Conservation (phyloP, 2,329 filamentous ascomycete species). For the Apiospora pterosperma region DNA sequence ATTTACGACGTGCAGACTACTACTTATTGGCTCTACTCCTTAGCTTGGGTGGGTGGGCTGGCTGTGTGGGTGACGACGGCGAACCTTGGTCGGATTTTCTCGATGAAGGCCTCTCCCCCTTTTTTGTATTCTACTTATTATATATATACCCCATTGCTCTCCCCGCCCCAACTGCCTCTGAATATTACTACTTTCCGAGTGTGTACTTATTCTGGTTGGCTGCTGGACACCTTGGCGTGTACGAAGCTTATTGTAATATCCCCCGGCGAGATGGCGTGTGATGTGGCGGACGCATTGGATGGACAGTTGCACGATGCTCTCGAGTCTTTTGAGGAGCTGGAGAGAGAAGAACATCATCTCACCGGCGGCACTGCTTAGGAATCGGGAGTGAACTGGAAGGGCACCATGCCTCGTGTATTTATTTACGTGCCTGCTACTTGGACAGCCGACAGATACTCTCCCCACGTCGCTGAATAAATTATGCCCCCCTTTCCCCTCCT, state of each 20-base stretch:
- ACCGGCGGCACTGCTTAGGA: background rate
- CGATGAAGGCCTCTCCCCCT: background rate
- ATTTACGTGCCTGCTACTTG: background rate
- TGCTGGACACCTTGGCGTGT: background rate
- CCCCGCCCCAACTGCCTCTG: background rate
- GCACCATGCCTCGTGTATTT: background rate
- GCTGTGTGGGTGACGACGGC: background rate
- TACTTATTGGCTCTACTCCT: background rate
- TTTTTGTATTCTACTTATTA: background rate
- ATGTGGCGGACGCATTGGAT: background rate
- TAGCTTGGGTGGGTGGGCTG: background rate
- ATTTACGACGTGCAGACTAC: background rate
- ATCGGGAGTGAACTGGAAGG: background rate
- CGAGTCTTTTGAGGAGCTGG: background rate
- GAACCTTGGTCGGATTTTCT: background rate
- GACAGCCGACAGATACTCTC: background rate
- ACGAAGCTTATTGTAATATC: background rate
- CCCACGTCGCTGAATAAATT: background rate
- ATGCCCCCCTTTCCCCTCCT: background rate
- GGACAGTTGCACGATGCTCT: background rate
- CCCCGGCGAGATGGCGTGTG: background rate
- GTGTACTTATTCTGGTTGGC: background rate
- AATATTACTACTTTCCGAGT: background rate
- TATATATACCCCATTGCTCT: constrained; percentile 1
- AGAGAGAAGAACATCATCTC: background rate